Evolutionary conservation across 2,329 filamentous ascomycete species (phyloP), one percentile per base, ranked within the genome.

Genomic region (Trichoderma gracile): DNA sequence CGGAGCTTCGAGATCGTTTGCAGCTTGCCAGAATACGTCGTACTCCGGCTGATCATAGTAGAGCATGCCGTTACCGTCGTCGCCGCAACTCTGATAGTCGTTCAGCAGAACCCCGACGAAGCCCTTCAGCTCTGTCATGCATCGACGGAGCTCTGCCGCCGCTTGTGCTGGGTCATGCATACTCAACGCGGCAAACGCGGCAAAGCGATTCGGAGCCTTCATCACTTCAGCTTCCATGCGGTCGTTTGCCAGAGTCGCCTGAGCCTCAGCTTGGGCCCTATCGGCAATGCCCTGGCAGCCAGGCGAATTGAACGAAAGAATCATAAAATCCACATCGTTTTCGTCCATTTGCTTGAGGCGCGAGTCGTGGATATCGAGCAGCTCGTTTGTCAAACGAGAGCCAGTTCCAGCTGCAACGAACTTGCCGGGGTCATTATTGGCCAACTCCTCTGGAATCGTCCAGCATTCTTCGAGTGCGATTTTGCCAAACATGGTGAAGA

Each of bases 91-190:
- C 71, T 89, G 87, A 3, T 81, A 84, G 71, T 88, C 84, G 69
- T 87, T 87, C 52, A 89, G 79, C 6, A 89, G 74, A 3, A 81
- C 85, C 3, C 87, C 86, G 65, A 85, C 81, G 76, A 89, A 88
- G 23, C 85, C 85, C 8, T 73, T 67, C 56, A 82, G 77, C 65
- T 86, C 73, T 2, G 76, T 82, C 6, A 89, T 82, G 62, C 82
- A 85, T 49, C 84, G 78, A 40, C 73, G 72, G 2, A 86, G 76
- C 67, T 86, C 84, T 5, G 72, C 75, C 2, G 79, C 78, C 5
- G 83, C 84, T 57, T 82, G 75, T 0, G 75, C 68, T 0, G 83
- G 82, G 65, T 85, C 75, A 70, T 86, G 83, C 83, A 83, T 82
- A 14, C 81, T 82, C 0, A 82, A 72, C 1, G 78, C 78, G 0